Conservation (phyloP, 208 protist species). For the Endotrypanum monterogeii region DNA sequence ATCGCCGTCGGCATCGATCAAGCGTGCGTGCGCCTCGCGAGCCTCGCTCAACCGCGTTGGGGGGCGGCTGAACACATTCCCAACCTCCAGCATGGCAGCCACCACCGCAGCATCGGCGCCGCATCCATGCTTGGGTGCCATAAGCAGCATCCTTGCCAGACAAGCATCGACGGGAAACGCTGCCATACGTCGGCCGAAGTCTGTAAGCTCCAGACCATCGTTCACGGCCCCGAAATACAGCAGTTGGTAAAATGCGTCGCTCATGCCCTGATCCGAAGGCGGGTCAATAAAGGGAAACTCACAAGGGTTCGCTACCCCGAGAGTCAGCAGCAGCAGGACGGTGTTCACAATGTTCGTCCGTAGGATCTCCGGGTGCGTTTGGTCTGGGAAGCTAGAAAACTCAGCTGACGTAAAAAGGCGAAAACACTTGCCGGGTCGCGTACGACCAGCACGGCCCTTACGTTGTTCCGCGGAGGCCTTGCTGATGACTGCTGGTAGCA, state of each 20-base stretch:
- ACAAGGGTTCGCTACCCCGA: slow-evolving; percentile 96
- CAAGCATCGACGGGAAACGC: slow-evolving; percentile 87
- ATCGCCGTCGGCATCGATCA: slow-evolving; percentile 70
- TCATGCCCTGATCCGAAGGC: slow-evolving; percentile 96
- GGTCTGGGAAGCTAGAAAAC: slow-evolving; percentile 75
- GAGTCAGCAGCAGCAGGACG: slow-evolving; percentile 95
- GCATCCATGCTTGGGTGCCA: slow-evolving; percentile 67
- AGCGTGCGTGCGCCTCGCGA: slow-evolving; percentile 39
- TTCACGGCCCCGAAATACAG: slow-evolving; percentile 98
- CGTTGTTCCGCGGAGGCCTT: slow-evolving; percentile 98
- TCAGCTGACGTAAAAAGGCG: slow-evolving; percentile 94
- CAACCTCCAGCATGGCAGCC: slow-evolving; percentile 87
- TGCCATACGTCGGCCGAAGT: slow-evolving; percentile 72
- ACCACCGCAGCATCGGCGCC: slow-evolving; percentile 80
- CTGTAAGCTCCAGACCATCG: slow-evolving; percentile 88
- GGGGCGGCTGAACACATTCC: slow-evolving; percentile 68
- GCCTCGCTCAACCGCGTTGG: slow-evolving; percentile 40
- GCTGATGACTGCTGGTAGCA: slow-evolving; percentile 98
- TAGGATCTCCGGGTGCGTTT: slow-evolving; percentile 96
- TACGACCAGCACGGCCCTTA: slow-evolving; percentile 99
- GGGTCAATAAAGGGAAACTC: slow-evolving; percentile 98
- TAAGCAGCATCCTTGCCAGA: slow-evolving; percentile 93
- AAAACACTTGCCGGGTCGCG: slow-evolving; percentile 98
- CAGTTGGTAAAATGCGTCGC: slow-evolving; percentile 96
- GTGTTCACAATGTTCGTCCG: slow-evolving; percentile 96